Percentiles rank a stretch among this genome's conserved stretches.
These are phyloP conservation scores for Boletales sp. DNA, from an alignment of 768 basidiomycete genomes.

Conservation along the genomic window DNA sequence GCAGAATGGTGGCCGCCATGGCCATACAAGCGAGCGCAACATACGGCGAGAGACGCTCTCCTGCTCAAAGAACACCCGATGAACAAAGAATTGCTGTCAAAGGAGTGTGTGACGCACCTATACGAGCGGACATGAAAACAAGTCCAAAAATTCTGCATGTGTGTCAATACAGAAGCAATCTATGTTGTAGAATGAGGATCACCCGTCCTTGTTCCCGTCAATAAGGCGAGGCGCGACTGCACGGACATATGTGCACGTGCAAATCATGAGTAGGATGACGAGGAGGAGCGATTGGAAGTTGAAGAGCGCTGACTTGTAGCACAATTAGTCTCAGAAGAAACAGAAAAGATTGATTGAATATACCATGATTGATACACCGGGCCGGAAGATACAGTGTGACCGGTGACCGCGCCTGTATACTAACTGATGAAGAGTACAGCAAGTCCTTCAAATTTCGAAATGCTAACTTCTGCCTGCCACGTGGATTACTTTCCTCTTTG, in stretches of 20 bases:
- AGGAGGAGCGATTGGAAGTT: conserved; percentile 95
- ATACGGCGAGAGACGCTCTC: conserved; percentile 94
- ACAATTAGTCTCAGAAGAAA: conserved; percentile 1
- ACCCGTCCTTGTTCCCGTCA: conserved; percentile 96
- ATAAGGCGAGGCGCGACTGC: conserved; percentile 86
- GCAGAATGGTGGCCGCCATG: conserved; percentile 80
- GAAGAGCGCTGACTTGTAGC: conserved; percentile 85
- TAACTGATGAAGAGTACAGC: too few relatives aligned
- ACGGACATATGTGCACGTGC: conserved; percentile 95
- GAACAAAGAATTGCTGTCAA: not conserved
- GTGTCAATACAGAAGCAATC: conserved; percentile 2
- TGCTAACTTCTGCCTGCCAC: too few relatives aligned
- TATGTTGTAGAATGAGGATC: conserved; percentile 16
- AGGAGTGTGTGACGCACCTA: conserved; percentile 54
- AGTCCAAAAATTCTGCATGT: conserved; percentile 75
- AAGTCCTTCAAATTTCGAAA: too few relatives aligned
- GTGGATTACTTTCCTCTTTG: too few relatives aligned
- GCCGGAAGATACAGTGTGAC: not conserved
- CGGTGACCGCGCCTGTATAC: too few relatives aligned
- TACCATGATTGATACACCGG: conserved; percentile 12
- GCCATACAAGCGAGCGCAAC: conserved; percentile 89
- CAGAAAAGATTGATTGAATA: too few relatives aligned
- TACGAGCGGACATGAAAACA: conserved; percentile 93
- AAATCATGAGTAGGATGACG: conserved; percentile 89
- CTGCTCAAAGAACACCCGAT: conserved; percentile 37